A percentile compares a stretch with the other conserved stretches of the same genome.
These are phyloP conservation scores for Hortaea werneckii DNA, from an alignment of 2,329 filamentous ascomycete species.

Conservation along the genomic window DNA sequence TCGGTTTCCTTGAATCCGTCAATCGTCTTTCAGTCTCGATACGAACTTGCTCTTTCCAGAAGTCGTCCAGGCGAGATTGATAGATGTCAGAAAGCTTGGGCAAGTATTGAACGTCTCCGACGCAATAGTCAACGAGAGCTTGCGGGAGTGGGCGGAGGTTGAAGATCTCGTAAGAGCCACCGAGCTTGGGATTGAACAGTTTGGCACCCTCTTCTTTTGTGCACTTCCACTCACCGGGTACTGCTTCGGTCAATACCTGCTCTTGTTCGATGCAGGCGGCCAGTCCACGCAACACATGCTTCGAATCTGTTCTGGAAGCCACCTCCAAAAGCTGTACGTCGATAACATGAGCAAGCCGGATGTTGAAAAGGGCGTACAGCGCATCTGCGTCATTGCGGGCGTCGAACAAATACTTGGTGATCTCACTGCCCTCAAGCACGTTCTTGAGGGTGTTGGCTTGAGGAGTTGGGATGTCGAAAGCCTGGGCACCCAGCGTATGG, in stretches of 20 bases:
- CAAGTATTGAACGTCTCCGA: background rate
- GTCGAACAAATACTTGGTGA: constrained; percentile 48
- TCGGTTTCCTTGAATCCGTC: too few species aligned
- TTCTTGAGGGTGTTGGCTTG: background rate
- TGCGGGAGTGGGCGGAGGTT: background rate
- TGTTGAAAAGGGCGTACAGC: constrained; percentile 35
- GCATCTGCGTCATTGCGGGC: constrained; percentile 50
- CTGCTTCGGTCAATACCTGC: background rate
- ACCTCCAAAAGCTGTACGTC: background rate
- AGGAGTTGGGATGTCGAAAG: background rate
- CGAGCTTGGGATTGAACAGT: background rate
- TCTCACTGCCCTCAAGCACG: constrained; percentile 36
- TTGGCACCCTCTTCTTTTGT: background rate
- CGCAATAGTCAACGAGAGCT: background rate
- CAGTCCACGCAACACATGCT: background rate
- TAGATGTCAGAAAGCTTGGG: background rate
- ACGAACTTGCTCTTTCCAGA: too few species aligned
- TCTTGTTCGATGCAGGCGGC: background rate
- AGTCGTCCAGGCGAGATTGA: background rate
- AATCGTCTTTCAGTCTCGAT: too few species aligned
- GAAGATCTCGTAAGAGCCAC: background rate
- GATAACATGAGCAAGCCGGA: constrained; percentile 31
- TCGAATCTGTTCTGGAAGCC: background rate
- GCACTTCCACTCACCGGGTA: background rate
- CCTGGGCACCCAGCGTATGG: background rate